Conservation (phyloP, 352 stramenopile species). For the Pythium rhizo-oryzae region DNA sequence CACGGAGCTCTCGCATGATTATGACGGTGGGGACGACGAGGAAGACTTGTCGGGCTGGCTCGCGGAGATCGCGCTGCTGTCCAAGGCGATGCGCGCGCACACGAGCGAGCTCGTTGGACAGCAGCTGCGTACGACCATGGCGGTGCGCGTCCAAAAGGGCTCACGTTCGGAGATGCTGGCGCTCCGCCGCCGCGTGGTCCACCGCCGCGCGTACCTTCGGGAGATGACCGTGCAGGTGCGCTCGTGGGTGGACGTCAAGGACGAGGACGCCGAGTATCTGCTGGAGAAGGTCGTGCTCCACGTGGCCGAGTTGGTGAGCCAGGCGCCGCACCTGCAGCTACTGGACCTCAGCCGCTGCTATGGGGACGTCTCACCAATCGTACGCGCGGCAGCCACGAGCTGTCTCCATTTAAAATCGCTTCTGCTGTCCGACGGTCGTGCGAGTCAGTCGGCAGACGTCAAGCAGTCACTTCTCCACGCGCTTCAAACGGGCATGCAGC, state of each 20-base stretch:
- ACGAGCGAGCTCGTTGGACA: conserved; percentile 10
- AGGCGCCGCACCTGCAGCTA: conserved; percentile 10
- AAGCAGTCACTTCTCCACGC: background rate
- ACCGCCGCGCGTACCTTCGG: conserved; percentile 8
- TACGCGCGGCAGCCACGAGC: background rate
- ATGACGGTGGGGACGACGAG: too few species aligned
- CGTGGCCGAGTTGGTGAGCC: background rate
- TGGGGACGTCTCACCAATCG: background rate
- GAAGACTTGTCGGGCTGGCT: too few species aligned
- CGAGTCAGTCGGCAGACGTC: background rate
- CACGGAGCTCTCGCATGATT: too few species aligned
- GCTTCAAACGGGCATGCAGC: background rate
- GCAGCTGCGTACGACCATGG: background rate
- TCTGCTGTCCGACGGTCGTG: background rate
- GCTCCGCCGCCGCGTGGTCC: conserved; percentile 3
- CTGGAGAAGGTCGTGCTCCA: background rate
- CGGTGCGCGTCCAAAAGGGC: background rate
- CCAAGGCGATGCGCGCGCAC: conserved; percentile 3
- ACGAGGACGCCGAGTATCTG: too few species aligned
- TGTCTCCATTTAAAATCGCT: conserved; percentile 6
- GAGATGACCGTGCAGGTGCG: background rate
- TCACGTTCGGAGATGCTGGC: conserved; percentile 9
- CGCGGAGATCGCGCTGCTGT: conserved; percentile 7
- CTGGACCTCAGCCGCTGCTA: conserved; percentile 11
- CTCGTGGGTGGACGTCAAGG: background rate